phyloP scores from a whole-genome alignment of 257 asterid species.

The Jaltomata sinuosa region DNA sequence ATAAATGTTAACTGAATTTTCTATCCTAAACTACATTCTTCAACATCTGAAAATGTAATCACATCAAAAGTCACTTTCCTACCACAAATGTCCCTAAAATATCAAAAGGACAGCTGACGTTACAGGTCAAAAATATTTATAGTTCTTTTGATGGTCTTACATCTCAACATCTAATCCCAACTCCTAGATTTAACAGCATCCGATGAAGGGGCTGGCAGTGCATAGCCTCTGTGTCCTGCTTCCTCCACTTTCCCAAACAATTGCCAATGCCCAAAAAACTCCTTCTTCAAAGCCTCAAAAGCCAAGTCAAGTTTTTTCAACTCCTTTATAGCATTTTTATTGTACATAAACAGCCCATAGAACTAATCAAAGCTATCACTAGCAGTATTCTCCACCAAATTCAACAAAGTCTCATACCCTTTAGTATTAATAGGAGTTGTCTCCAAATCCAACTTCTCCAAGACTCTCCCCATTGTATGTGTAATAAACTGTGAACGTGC shows the following conservation, averaged over 20 bases:
- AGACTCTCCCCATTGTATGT: conserved; percentile 72
- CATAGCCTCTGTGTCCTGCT: conserved; percentile 25
- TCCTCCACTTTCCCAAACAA: conserved; percentile 60
- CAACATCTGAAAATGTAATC: not conserved
- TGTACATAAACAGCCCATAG: conserved; percentile 72
- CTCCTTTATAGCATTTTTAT: conserved; percentile 69
- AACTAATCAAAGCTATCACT: conserved; percentile 82
- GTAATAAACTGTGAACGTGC: conserved; percentile 83
- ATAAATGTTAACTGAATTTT: not conserved
- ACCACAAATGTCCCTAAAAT: not conserved
- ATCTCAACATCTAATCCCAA: not conserved
- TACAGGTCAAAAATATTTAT: not conserved
- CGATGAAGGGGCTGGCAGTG: conserved; percentile 39
- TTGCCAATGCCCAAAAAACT: conserved; percentile 69
- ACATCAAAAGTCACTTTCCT: not conserved
- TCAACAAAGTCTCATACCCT: conserved; percentile 71
- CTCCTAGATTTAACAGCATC: conserved; percentile 6
- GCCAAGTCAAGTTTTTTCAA: conserved; percentile 67
- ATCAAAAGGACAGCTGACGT: not conserved
- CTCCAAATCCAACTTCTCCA: conserved; percentile 55
- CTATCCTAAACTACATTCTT: not conserved
- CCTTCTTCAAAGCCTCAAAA: conserved; percentile 67
- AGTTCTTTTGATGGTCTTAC: not conserved
- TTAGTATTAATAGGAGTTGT: conserved; percentile 69
- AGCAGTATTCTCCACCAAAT: conserved; percentile 66